Conservation (phyloP, 1,284 basidiomycete species). For the Ceratobasidium sp. region DNA sequence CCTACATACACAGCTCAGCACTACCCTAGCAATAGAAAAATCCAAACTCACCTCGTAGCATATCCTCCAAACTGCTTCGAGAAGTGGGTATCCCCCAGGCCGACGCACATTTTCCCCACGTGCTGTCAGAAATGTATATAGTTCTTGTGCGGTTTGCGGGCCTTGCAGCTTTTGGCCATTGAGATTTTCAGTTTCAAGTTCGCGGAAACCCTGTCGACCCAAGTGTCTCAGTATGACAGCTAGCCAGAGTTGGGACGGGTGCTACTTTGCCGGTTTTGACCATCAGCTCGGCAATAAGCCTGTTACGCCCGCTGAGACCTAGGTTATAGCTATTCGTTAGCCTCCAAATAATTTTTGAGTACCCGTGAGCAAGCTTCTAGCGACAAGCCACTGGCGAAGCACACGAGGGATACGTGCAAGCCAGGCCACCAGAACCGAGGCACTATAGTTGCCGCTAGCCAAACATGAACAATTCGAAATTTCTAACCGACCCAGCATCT, state of each 20-base stretch:
- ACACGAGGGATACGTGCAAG: too few relatives aligned
- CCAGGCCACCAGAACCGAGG: background rate
- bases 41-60: slow-evolving; percentile 48
- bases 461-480: too few relatives aligned
- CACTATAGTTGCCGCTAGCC: background rate
- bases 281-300: slow-evolving; percentile 56
- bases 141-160: slow-evolving; percentile 57
- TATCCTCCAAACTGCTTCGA: slow-evolving; percentile 58
- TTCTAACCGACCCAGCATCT: too few relatives aligned
- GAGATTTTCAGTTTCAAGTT: slow-evolving; percentile 59
- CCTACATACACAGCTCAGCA: background rate
- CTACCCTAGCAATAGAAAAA: background rate
- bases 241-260: slow-evolving; percentile 47
- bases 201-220: slow-evolving; percentile 53
- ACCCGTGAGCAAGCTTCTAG: too few relatives aligned
- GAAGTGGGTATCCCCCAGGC: slow-evolving; percentile 56
- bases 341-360: too few relatives aligned
- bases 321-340: background rate
- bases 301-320: slow-evolving; percentile 62
- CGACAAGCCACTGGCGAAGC: too few relatives aligned
- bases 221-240: slow-evolving; percentile 40
- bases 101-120: slow-evolving; percentile 48
- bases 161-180: slow-evolving; percentile 64
- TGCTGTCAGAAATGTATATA: slow-evolving; percentile 58
- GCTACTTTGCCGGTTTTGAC: slow-evolving; percentile 56